phyloP scores from a whole-genome alignment of 2,329 filamentous ascomycete species.

The Exophiala alcalophila region DNA sequence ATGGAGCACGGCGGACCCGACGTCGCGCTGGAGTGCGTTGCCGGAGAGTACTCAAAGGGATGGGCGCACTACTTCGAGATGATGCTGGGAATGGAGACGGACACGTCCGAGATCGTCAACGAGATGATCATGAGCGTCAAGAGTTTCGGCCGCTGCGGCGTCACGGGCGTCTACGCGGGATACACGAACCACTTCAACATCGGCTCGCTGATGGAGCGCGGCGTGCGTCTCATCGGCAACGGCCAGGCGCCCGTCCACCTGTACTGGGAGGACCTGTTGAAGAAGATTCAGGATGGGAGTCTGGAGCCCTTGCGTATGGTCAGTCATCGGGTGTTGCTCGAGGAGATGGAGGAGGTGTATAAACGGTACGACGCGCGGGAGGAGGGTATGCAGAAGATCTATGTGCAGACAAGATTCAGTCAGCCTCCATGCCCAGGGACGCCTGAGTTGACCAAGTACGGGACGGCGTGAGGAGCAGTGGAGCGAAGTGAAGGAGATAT shows the following conservation, averaged over 20 bases:
- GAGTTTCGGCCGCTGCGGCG: slow-evolving; percentile 63
- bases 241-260: slow-evolving; percentile 72
- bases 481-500: no score
- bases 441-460: slow-evolving; percentile 48
- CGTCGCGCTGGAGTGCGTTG: slow-evolving; percentile 66
- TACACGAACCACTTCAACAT: slow-evolving; percentile 80
- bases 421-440: slow-evolving; percentile 49
- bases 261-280: slow-evolving; percentile 77
- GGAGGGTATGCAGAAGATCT: slow-evolving; percentile 77
- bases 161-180: slow-evolving; percentile 69
- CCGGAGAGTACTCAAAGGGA: slow-evolving; percentile 62
- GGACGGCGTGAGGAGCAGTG: slow-evolving; percentile 13
- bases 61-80: slow-evolving; percentile 61
- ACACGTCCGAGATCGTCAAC: slow-evolving; percentile 67
- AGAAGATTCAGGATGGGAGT: slow-evolving; percentile 62
- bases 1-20: slow-evolving; percentile 72
- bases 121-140: slow-evolving; percentile 54
- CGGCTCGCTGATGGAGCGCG: slow-evolving; percentile 79
- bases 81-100: slow-evolving; percentile 69
- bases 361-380: slow-evolving; percentile 55
- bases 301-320: slow-evolving; percentile 79
- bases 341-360: slow-evolving; percentile 69
- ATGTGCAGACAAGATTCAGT: slow-evolving; percentile 59
- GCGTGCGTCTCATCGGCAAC: slow-evolving; percentile 72
- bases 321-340: slow-evolving; percentile 70